Evolutionary conservation across 2,329 filamentous ascomycete species (phyloP).

Genomic region (Davidsoniella eucalypti): DNA sequence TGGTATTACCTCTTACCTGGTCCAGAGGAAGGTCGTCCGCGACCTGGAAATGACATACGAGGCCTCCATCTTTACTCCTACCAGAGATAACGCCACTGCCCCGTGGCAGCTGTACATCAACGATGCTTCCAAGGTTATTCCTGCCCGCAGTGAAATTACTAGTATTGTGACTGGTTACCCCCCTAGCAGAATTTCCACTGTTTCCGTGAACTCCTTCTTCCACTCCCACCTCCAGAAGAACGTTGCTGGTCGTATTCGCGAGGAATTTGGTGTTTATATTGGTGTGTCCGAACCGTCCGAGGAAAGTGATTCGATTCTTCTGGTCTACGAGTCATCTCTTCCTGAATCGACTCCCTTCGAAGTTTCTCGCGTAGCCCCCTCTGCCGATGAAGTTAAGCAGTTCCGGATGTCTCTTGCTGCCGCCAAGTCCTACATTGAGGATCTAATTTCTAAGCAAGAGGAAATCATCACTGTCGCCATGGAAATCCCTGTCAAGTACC

Average conservation of each 20-base stretch:
- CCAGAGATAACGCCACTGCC: conserved; percentile 48
- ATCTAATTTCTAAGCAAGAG: conserved; percentile 43
- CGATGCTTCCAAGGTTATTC: conserved; percentile 67
- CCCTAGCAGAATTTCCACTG: conserved; percentile 49
- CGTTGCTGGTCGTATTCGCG: conserved; percentile 44
- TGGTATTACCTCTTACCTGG: conserved; percentile 75
- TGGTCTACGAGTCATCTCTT: conserved; percentile 58
- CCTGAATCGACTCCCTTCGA: conserved; percentile 31
- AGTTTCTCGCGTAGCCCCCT: conserved; percentile 29
- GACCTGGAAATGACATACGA: conserved; percentile 66
- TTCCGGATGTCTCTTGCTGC: conserved; percentile 40
- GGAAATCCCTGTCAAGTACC: conserved; percentile 39
- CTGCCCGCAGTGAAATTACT: conserved; percentile 59
- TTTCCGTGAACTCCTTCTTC: conserved; percentile 64
- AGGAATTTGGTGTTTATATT: conserved; percentile 55
- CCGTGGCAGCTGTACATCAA: conserved; percentile 81
- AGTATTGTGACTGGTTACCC: conserved; percentile 59
- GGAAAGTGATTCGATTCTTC: conserved; percentile 43
- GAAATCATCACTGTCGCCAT: conserved; percentile 32
- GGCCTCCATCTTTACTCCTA: conserved; percentile 74
- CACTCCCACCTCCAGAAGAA: conserved; percentile 54
- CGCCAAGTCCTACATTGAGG: conserved; percentile 39
- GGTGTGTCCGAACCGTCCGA: conserved; percentile 52
- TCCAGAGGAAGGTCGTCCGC: conserved; percentile 64
- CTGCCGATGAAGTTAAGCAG: conserved; percentile 33